Percentiles rank a stretch among this genome's conserved stretches.
Evolutionary conservation across 2,329 filamentous ascomycete genomes (phyloP).

Genomic region (Exophiala dermatitidis): DNA sequence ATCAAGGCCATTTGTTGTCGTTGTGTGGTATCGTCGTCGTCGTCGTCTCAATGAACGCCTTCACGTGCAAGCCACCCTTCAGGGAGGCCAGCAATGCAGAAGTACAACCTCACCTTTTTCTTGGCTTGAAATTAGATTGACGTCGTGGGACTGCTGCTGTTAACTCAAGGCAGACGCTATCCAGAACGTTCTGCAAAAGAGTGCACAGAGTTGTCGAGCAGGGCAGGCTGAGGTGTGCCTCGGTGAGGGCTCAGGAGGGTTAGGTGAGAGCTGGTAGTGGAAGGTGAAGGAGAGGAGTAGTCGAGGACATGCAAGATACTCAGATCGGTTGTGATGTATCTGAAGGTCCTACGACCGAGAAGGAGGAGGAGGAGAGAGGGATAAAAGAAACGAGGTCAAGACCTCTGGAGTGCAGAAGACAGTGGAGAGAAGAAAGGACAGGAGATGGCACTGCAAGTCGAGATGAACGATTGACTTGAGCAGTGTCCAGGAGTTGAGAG

Average conservation of each 20-base stretch:
- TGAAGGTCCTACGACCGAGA: constrained; percentile 21
- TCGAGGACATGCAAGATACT: constrained; percentile 26
- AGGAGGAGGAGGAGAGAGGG: constrained; percentile 14
- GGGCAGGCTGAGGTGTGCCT: constrained; percentile 11
- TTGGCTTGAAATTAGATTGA: background rate
- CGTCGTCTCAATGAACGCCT: too few species aligned
- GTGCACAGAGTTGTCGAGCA: constrained; percentile 12
- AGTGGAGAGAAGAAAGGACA: constrained; percentile 16
- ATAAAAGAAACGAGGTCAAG: constrained; percentile 21
- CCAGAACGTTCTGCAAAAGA: constrained; percentile 25
- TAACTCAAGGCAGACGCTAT: constrained; percentile 21
- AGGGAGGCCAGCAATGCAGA: background rate
- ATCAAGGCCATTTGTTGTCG: too few species aligned
- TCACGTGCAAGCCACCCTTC: background rate
- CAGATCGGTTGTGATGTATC: constrained; percentile 22
- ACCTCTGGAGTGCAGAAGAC: constrained; percentile 13
- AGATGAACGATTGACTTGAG: constrained; percentile 11
- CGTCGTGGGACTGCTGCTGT: constrained; percentile 2
- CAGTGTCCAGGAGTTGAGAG: constrained; percentile 5
- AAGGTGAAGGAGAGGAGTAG: constrained; percentile 13
- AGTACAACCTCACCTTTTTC: background rate
- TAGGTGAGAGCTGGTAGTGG: constrained; percentile 12
- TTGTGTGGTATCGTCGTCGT: too few species aligned
- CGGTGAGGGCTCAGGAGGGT: constrained; percentile 18
- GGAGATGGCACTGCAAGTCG: constrained; percentile 16